Conservation (phyloP, 352 stramenopile species). For the Aphanomyces astaci region DNA sequence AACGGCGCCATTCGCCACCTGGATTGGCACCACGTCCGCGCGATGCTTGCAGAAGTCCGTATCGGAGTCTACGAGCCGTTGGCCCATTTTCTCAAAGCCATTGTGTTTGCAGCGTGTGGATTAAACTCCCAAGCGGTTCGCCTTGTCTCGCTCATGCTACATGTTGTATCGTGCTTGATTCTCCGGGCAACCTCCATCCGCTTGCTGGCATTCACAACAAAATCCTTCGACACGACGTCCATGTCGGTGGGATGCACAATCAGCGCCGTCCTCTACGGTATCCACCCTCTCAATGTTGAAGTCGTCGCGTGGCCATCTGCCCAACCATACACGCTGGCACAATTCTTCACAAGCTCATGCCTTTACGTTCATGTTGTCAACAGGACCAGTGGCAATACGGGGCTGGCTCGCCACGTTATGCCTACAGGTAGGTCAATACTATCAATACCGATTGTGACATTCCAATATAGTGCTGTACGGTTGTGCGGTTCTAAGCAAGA, state of each 20-base stretch:
- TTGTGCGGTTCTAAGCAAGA: background rate
- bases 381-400: background rate
- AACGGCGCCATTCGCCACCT: background rate
- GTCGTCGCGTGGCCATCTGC: conserved; percentile 2
- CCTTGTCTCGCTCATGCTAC: background rate
- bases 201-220: background rate
- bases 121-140: background rate
- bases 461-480: background rate
- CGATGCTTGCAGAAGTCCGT: background rate
- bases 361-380: background rate
- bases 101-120: background rate
- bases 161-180: background rate
- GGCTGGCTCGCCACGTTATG: background rate
- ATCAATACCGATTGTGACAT: background rate
- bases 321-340: background rate
- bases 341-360: background rate
- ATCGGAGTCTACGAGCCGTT: background rate
- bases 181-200: background rate
- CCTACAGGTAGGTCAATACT: background rate
- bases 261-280: background rate
- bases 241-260: background rate
- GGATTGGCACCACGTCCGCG: background rate
- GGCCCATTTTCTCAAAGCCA: background rate
- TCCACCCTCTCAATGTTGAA: conserved; percentile 5
- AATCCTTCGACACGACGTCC: background rate